Percentiles rank a stretch among this genome's conserved stretches.
Evolutionary conservation across 805 yeast species (phyloP).

Genomic region (Candida corydali): DNA sequence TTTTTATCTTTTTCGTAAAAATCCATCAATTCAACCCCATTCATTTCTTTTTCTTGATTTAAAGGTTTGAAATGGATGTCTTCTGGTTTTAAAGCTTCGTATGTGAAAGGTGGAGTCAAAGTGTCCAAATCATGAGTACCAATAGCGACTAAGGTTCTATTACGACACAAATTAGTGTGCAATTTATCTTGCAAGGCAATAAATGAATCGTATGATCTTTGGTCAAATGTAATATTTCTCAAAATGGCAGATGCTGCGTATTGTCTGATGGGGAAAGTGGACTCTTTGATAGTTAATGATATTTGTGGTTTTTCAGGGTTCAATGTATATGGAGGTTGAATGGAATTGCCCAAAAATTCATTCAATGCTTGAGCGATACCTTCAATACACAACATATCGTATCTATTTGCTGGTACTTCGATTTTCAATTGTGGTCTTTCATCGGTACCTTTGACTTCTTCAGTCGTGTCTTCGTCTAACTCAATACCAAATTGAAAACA

Average conservation of each 20-base stretch:
- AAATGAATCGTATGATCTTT: slow-evolving; percentile 87
- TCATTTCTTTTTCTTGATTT: slow-evolving; percentile 64
- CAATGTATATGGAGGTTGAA: slow-evolving; percentile 65
- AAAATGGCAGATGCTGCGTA: slow-evolving; percentile 94
- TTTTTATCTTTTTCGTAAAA: slow-evolving; percentile 90
- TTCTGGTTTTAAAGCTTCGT: slow-evolving; percentile 77
- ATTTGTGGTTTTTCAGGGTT: slow-evolving; percentile 57
- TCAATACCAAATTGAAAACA: slow-evolving; percentile 98
- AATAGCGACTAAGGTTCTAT: slow-evolving; percentile 95
- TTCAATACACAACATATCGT: slow-evolving; percentile 96
- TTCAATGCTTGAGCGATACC: slow-evolving; percentile 95
- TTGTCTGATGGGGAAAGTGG: slow-evolving; percentile 76
- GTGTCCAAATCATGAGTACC: slow-evolving; percentile 95
- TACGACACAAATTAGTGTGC: slow-evolving; percentile 93
- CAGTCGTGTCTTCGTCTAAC: slow-evolving; percentile 94
- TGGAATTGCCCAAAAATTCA: slow-evolving; percentile 72
- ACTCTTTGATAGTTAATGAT: slow-evolving; percentile 67
- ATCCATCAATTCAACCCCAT: slow-evolving; percentile 78
- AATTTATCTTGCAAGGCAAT: slow-evolving; percentile 94
- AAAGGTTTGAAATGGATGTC: slow-evolving; percentile 73
- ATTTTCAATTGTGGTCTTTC: slow-evolving; percentile 96
- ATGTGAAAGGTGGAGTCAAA: slow-evolving; percentile 76
- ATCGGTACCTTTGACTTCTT: slow-evolving; percentile 53
- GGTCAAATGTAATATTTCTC: slow-evolving; percentile 76
- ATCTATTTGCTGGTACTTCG: slow-evolving; percentile 97